phyloP scores from a whole-genome alignment of 441 rosid genomes.

The Populus hybrid region DNA sequence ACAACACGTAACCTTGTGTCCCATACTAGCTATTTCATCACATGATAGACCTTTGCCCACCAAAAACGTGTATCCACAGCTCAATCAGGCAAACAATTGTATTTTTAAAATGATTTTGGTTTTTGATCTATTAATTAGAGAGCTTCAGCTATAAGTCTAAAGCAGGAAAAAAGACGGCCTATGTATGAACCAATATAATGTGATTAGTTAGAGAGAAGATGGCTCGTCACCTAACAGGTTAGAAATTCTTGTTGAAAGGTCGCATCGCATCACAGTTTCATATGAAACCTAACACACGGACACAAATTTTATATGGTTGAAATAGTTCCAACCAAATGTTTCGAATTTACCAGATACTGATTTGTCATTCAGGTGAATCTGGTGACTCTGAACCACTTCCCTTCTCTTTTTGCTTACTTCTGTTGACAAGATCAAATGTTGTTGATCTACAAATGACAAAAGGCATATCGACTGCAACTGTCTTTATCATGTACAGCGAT shows the following conservation, averaged over 20 bases:
- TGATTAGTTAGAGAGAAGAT: constrained; percentile 4
- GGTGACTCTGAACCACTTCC: constrained; percentile 10
- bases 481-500: not conserved
- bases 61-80: not conserved
- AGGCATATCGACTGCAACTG: not conserved
- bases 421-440: constrained; percentile 2
- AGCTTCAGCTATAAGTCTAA: not conserved
- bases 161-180: not conserved
- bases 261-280: not conserved
- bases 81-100: not conserved
- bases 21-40: not conserved
- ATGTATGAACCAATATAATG: not conserved
- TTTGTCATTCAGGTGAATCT: constrained; percentile 16
- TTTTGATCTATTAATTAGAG: not conserved
- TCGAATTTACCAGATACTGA: not conserved
- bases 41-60: not conserved
- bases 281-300: constrained; percentile 11
- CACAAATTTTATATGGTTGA: not conserved
- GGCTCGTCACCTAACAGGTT: constrained; percentile 9
- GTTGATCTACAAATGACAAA: not conserved
- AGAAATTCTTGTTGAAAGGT: not conserved
- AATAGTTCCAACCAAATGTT: constrained; percentile 14
- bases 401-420: not conserved
- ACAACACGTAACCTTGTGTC: not conserved
- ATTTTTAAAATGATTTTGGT: not conserved